Evolutionary conservation across 768 basidiomycete genomes (phyloP), one percentile per base, ranked within the genome.

Genomic region (Crassisporium funariophilum): DNA sequence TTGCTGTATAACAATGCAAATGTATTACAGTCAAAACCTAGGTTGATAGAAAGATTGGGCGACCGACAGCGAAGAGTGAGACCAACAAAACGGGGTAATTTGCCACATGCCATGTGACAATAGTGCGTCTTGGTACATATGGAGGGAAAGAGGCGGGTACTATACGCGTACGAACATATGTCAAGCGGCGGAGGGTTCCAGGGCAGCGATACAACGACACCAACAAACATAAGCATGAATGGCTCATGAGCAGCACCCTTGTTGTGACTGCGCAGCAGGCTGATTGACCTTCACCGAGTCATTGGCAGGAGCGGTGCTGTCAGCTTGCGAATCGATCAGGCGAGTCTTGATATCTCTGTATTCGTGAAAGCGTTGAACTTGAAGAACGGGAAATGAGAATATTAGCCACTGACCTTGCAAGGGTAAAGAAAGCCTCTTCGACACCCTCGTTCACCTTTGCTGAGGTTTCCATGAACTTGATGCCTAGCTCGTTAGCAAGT

Each of bases 391-490:
- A 35, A 21, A 41, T 15, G 3, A 35, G 22, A 22, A 24, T 19
- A 20, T 10, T 11, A 27, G 19, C 13, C 25, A 34, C 40, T 37
- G 52, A 95, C 95, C 94, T 84, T 22, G 97, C 94, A 46, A 98
- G 80, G 4, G 89, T 90, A 70, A 98, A 97, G 80, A 99, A 99
- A 10, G 95, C 95, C 58, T 98, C 93, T 72, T 99, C 97, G 25
- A 99, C 97, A 49, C 93, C 93, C 41, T 95, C 93, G 66, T 98
- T 98, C 36, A 88, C 80, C 75, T 98, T 98, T 29, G 97, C 97
- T 13, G 89, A 92, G 12, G 97, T 99, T 74, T 98, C 97, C 80
- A 98, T 88, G 68, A 98, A 99, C 65, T 81, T 86, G 67, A 99
- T 80, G n/a, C 91, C 94, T 22, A 98, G 81, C 67, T 98, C 94